Evolutionary conservation across 2,329 filamentous ascomycete genomes (phyloP).

Genomic region (Penicillium sp.): DNA sequence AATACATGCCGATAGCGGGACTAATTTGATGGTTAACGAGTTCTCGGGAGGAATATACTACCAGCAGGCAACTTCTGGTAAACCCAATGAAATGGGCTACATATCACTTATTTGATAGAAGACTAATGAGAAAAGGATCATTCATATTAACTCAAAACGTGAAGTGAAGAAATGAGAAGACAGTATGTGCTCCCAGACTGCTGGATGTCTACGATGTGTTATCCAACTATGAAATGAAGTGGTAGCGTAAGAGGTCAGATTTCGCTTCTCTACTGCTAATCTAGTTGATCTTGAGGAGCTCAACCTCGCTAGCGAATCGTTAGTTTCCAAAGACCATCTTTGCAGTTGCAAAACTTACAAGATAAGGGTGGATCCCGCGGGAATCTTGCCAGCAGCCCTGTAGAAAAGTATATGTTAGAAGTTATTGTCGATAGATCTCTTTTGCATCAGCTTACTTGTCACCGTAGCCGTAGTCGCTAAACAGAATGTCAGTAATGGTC

Average conservation of each 20-base stretch:
- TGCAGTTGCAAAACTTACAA: constrained; percentile 63
- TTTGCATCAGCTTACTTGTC: constrained; percentile 31
- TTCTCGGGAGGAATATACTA: too few relatives aligned
- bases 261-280: constrained; percentile 32
- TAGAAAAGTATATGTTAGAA: constrained; percentile 9
- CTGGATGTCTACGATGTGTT: too few relatives aligned
- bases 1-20: too few relatives aligned
- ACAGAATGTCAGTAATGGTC: background rate
- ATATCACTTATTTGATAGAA: too few relatives aligned
- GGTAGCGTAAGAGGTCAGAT: background rate
- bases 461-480: constrained; percentile 38
- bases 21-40: too few relatives aligned
- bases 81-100: too few relatives aligned
- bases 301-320: constrained; percentile 58
- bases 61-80: too few relatives aligned
- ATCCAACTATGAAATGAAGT: background rate
- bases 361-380: constrained; percentile 69
- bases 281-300: constrained; percentile 65
- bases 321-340: background rate
- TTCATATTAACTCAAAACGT: too few relatives aligned
- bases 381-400: constrained; percentile 53
- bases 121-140: too few relatives aligned
- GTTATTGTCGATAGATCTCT: background rate
- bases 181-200: too few relatives aligned
- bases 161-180: too few relatives aligned